Conservation (phyloP, 2,329 filamentous ascomycete genomes). For the Cordyceps pruinosa region DNA sequence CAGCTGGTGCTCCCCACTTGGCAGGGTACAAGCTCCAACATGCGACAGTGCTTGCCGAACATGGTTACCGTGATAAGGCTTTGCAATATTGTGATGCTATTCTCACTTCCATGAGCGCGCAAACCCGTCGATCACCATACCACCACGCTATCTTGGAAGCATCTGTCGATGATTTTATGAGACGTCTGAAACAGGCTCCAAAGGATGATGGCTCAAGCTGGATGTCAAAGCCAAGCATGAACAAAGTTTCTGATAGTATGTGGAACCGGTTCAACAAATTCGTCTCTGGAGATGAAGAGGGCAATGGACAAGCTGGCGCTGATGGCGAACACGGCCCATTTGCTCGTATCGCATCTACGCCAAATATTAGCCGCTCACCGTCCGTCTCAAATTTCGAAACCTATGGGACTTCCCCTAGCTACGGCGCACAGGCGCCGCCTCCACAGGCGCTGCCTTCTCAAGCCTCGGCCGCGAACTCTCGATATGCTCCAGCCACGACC, state of each 20-base stretch:
- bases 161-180: conserved; percentile 75
- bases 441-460: conserved; percentile 28
- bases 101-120: conserved; percentile 64
- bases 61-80: conserved; percentile 74
- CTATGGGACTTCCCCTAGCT: conserved; percentile 51
- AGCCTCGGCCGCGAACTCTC: conserved; percentile 36
- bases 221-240: conserved; percentile 93
- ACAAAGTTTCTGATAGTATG: conserved; percentile 86
- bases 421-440: conserved; percentile 23
- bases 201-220: conserved; percentile 76
- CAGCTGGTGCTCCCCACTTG: conserved; percentile 67
- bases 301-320: conserved; percentile 49
- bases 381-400: conserved; percentile 66
- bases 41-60: conserved; percentile 75
- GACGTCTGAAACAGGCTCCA: conserved; percentile 76
- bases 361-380: conserved; percentile 66
- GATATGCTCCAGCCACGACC: conserved; percentile 38
- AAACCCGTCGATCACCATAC: conserved; percentile 79
- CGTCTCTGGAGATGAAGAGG: conserved; percentile 82
- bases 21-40: conserved; percentile 88
- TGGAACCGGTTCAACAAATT: conserved; percentile 96
- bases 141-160: conserved; percentile 69
- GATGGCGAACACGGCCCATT: conserved; percentile 70
- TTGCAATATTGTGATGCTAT: conserved; percentile 89
- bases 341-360: conserved; percentile 67